Evolutionary conservation across 1,139 yeast genomes (phyloP).

Genomic region (Kodamaea anthophila): DNA sequence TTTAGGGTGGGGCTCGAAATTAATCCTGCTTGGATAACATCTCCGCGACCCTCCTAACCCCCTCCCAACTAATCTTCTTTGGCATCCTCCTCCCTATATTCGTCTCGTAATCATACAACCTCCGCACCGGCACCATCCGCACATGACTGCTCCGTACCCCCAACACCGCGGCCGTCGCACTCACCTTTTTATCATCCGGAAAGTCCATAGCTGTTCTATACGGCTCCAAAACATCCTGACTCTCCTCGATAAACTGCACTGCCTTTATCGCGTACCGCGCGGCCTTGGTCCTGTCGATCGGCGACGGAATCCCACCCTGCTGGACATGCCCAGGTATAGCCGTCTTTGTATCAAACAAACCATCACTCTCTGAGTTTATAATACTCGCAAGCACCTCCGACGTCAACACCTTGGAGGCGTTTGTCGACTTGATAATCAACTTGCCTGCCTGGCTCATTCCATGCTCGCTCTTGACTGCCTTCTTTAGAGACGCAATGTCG

Average conservation of each 20-base stretch:
- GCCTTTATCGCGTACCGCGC: constrained; percentile 66
- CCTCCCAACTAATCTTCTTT: constrained; percentile 78
- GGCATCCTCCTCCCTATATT: constrained; percentile 79
- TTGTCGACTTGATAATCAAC: constrained; percentile 60
- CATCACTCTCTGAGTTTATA: constrained; percentile 58
- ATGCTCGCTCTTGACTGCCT: constrained; percentile 63
- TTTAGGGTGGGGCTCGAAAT: too few relatives aligned
- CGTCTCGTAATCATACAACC: constrained; percentile 81
- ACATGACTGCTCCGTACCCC: constrained; percentile 81
- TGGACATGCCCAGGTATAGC: constrained; percentile 83
- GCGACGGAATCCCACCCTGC: constrained; percentile 76
- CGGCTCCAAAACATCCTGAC: constrained; percentile 17
- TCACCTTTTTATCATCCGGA: constrained; percentile 29
- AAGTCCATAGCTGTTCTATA: constrained; percentile 27
- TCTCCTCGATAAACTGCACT: constrained; percentile 59
- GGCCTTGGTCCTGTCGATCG: constrained; percentile 71
- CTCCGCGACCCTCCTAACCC: constrained; percentile 71
- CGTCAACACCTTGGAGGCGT: constrained; percentile 62
- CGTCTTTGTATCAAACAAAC: constrained; percentile 67
- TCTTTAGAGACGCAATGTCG: constrained; percentile 66
- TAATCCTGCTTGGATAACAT: constrained; percentile 82
- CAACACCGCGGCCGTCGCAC: constrained; percentile 72
- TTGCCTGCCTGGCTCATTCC: constrained; percentile 82
- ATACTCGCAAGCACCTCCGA: constrained; percentile 65
- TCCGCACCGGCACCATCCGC: constrained; percentile 65